phyloP scores from a whole-genome alignment of 192 early-diverging fungal genomes.

The Jimgerdemannia flammicorona region DNA sequence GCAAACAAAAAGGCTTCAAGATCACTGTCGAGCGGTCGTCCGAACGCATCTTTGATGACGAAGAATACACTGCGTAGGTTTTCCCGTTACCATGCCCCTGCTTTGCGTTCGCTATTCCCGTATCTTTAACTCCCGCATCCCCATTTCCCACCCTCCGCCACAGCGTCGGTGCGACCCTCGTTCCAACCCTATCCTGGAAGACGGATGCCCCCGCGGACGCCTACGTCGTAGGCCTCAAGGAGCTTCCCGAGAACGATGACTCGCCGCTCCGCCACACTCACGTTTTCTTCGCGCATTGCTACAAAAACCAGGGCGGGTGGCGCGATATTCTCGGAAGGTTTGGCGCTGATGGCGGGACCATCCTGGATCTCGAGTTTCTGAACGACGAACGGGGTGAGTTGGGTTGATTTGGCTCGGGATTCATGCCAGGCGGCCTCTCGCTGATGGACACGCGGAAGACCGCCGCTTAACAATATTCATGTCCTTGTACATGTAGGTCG shows the following conservation, averaged over 20 bases:
- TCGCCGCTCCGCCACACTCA: conserved; percentile 88
- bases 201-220: conserved; percentile 80
- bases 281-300: conserved; percentile 99
- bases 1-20: conserved; percentile 59
- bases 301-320: conserved; percentile 95
- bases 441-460: neutral
- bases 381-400: conserved; percentile 59
- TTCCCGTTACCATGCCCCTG: neutral
- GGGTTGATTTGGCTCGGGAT: neutral
- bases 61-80: conserved; percentile 76
- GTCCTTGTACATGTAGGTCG: conserved; percentile 42
- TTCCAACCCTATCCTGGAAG: conserved; percentile 78
- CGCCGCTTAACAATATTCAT: neutral
- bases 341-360: conserved; percentile 74
- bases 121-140: neutral
- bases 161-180: conserved; percentile 78
- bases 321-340: conserved; percentile 84
- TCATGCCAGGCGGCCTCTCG: neutral
- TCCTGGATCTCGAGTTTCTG: conserved; percentile 96
- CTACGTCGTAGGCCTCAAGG: conserved; percentile 96
- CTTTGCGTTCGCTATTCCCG: neutral
- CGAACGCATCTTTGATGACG: conserved; percentile 85
- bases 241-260: conserved; percentile 91
- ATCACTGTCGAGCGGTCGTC: conserved; percentile 85
- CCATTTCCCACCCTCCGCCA: conserved; percentile 9